Base-by-base conservation (phyloP, 306 rosid species). In the Lagenaria siceraria region DNA sequence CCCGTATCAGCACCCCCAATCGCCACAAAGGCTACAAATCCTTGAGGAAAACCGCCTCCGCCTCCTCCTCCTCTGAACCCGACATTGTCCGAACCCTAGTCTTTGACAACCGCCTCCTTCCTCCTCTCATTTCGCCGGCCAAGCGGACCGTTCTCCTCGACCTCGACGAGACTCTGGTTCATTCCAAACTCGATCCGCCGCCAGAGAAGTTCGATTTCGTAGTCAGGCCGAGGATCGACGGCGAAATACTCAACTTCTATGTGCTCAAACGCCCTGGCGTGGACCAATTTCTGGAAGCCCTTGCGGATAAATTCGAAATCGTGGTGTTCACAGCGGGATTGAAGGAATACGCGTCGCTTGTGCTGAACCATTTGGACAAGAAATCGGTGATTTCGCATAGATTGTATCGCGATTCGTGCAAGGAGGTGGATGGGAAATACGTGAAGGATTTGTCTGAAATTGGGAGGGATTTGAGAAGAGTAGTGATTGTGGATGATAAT, bases 311-410 rank as follows among this genome's bases (percentile, higher is more conserved):
- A 76, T 95, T 66, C 63, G 99, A 95, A 85, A 86, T 95, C 38
- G 97, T 92, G 46, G 92, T 92, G 19, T 92, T 95, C 85, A 95
- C 97, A 2, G 99, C 99, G 0, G 97, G 91, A 29, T 35, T 90
- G 42, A 86, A 68, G 21, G 99, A 92, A 72, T 95, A 95, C 78
- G 99, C 99, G 6, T 88, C 93, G 7, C 29, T 90, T 62, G 99
- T 95, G 19, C 78, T 95, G 49, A 95, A 92, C 78, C 82, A 86
- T 83, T 65, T 95, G 12, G 99, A 92, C 84, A 78, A 48, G 80
- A 82, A 83, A 15, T 77, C 88, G 46, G 60, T 84, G 73, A 79
- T 95, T 3, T 86, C 97, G 4, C 97, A 92, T 78, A 81, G 96
- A 81, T 84, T 95, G 17, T 95, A 87, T 24, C 80, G 99, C 2